Evolutionary conservation across 257 asterid genomes (phyloP), one percentile per base, ranked within the genome.

Genomic region (Buddleja alternifolia): DNA sequence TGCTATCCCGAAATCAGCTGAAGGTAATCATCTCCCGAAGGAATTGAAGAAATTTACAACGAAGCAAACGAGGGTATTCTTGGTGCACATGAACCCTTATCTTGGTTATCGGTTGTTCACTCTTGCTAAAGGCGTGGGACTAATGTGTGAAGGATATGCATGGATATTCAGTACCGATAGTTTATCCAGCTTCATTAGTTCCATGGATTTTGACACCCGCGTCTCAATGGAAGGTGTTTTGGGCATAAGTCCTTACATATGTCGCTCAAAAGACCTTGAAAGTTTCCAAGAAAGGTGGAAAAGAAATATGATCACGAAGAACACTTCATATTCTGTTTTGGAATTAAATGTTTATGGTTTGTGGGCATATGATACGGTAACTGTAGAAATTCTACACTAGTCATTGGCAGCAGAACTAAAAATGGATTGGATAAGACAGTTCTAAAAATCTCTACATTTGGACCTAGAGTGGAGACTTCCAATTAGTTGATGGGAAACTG

Each of bases 391-490:
- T 55, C 63, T 6, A 36, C n/a, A n/a, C n/a, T n/a, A n/a, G n/a
- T n/a, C n/a, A n/a, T n/a, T n/a, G n/a, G 6, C 20, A 71, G 51
- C 23, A 6, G 47, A 16, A 37, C 63, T 53, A 46, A 16, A 39
- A 68, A 75, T 60, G 77, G 36, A 25, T 54, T 50, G 14, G 70
- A 72, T 0, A 25, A 24, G 17, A 45, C 58, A 21, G 67, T 46
- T 15, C 34, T 76, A 40, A 75, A 69, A 44, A 64, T 78, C 51
- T 85, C 90, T 2, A 11, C 78, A 23, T 63, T 67, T 55, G 96
- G 94, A 10, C 80, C 86, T 9, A 51, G 56, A 63, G 73, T 62
- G 94, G 96, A 41, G 83, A 77, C 7, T 82, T 86, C 53, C 44
- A 76, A 4, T 25, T 86, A 23, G 47, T 63, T 14, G 42, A 78